A percentile compares a stretch with the other conserved stretches of the same genome.
Evolutionary conservation across 345 rosid species (phyloP).

Genomic region (Camelina sativa): DNA sequence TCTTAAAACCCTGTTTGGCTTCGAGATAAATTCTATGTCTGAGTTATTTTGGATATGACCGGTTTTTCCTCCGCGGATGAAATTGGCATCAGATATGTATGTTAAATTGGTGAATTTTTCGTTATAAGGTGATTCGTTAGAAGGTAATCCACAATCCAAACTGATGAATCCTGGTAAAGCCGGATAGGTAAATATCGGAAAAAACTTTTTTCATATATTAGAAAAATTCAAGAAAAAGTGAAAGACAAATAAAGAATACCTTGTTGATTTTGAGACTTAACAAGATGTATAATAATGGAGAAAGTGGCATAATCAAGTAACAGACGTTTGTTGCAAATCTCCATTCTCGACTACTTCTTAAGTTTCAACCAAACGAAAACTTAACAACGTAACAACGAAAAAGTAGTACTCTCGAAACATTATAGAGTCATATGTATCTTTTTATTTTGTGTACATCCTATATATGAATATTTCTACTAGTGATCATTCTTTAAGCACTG

Average conservation of each 20-base stretch:
- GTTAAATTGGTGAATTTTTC: slow-evolving; percentile 34
- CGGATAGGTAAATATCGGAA: neutral
- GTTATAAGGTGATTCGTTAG: slow-evolving; percentile 31
- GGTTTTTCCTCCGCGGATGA: slow-evolving; percentile 42
- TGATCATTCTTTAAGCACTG: no score
- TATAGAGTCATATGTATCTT: no score
- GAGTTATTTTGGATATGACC: slow-evolving; percentile 1
- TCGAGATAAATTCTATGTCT: neutral
- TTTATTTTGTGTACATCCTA: no score
- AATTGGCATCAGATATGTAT: slow-evolving; percentile 44
- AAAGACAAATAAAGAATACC: slow-evolving; percentile 13
- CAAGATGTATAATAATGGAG: slow-evolving; percentile 10
- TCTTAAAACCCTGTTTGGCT: slow-evolving; percentile 31
- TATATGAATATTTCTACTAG: no score
- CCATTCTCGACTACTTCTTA: slow-evolving; percentile 14
- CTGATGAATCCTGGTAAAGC: slow-evolving; percentile 48
- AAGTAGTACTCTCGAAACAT: neutral
- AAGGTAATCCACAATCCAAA: slow-evolving; percentile 52
- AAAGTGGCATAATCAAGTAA: slow-evolving; percentile 2
- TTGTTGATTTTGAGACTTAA: slow-evolving; percentile 36
- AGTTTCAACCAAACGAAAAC: neutral
- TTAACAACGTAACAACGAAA: neutral
- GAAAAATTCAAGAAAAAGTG: neutral
- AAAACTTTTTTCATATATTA: neutral
- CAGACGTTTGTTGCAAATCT: slow-evolving; percentile 8